These are phyloP conservation scores for Talaromyces sp. DNA, from an alignment of 2,329 filamentous ascomycete genomes.

Conservation along the genomic window DNA sequence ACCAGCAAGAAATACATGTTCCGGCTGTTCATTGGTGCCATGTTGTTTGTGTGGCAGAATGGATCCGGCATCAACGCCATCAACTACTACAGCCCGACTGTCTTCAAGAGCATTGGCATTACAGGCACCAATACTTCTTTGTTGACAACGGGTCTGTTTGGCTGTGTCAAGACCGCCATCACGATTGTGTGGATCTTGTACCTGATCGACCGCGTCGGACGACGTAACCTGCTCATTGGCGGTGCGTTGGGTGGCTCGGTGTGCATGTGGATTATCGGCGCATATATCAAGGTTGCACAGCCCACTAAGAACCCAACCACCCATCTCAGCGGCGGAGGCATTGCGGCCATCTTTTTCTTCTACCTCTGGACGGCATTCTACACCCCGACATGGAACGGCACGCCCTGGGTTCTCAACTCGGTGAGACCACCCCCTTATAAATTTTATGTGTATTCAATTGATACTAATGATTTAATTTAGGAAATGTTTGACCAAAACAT, in stretches of 20 bases:
- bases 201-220: slow-evolving; percentile 61
- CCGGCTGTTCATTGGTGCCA: background rate
- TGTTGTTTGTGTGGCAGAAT: slow-evolving; percentile 62
- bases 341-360: slow-evolving; percentile 57
- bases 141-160: slow-evolving; percentile 70
- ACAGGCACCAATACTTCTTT: slow-evolving; percentile 52
- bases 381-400: slow-evolving; percentile 67
- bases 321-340: slow-evolving; percentile 24
- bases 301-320: slow-evolving; percentile 22
- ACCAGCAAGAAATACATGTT: background rate
- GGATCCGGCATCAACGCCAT: slow-evolving; percentile 73
- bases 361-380: slow-evolving; percentile 71
- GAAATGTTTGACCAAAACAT: slow-evolving; percentile 68
- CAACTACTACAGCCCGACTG: slow-evolving; percentile 68
- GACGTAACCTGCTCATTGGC: slow-evolving; percentile 59
- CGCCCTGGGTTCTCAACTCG: slow-evolving; percentile 69
- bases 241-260: slow-evolving; percentile 58
- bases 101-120: slow-evolving; percentile 63
- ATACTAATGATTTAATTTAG: background rate
- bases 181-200: slow-evolving; percentile 66
- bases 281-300: slow-evolving; percentile 32
- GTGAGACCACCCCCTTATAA: background rate
- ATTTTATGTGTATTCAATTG: background rate
- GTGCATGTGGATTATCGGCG: slow-evolving; percentile 34
- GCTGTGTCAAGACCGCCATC: slow-evolving; percentile 66